phyloP scores from a whole-genome alignment of 140 eudicot species.

The Flaveria floridana region DNA sequence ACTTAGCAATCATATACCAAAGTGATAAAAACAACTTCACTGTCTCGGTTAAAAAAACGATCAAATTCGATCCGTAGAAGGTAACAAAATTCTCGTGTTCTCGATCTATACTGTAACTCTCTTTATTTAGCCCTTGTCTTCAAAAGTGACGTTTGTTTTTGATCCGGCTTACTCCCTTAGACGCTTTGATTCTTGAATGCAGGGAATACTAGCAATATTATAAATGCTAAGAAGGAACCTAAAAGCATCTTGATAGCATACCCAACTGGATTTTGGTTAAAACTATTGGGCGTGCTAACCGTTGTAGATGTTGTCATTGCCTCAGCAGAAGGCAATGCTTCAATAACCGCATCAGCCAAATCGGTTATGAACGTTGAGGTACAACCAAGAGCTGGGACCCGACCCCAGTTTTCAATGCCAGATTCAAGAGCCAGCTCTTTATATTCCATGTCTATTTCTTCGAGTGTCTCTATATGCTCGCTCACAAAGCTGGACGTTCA shows the following conservation, averaged over 20 bases:
- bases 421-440: conserved; percentile 85
- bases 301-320: conserved; percentile 49
- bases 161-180: conserved; percentile 11
- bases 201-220: conserved; percentile 68
- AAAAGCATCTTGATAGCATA: conserved; percentile 60
- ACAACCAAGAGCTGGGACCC: conserved; percentile 94
- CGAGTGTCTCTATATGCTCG: conserved; percentile 96
- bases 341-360: conserved; percentile 91
- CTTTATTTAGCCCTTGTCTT: conserved; percentile 22
- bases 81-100: conserved; percentile 19
- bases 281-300: conserved; percentile 20
- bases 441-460: conserved; percentile 97
- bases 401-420: conserved; percentile 89
- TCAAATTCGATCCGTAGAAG: background rate
- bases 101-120: conserved; percentile 19
- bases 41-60: conserved; percentile 1
- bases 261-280: conserved; percentile 43
- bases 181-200: conserved; percentile 51
- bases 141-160: background rate
- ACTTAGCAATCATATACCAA: background rate
- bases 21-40: conserved; percentile 11
- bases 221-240: conserved; percentile 78
- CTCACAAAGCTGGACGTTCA: conserved; percentile 75
- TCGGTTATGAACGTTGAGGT: conserved; percentile 70
- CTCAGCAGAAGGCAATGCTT: conserved; percentile 90